A percentile compares a stretch with the other conserved stretches of the same genome.
Evolutionary conservation across 2,329 filamentous ascomycete species (phyloP).

Genomic region (Dendryphion nanum): DNA sequence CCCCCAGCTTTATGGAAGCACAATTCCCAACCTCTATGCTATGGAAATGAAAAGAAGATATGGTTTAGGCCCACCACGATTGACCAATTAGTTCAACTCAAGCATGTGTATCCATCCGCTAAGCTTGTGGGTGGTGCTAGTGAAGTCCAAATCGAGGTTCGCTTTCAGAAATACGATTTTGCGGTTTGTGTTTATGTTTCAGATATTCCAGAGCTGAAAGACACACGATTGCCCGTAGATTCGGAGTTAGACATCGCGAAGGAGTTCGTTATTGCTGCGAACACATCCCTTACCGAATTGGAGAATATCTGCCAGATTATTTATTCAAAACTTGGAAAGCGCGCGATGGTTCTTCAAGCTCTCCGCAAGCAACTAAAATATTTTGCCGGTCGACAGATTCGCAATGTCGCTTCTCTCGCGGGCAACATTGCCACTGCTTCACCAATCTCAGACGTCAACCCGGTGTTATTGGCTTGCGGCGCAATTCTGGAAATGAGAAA

Average conservation of each 20-base stretch:
- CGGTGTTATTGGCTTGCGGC: conserved; percentile 82
- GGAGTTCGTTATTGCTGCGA: conserved; percentile 76
- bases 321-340: conserved; percentile 46
- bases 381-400: conserved; percentile 90
- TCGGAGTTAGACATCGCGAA: conserved; percentile 23
- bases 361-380: conserved; percentile 92
- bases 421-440: conserved; percentile 92
- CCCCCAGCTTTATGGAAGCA: conserved; percentile 80
- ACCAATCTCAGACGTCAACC: conserved; percentile 92
- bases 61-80: conserved; percentile 90
- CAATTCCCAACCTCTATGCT: conserved; percentile 73
- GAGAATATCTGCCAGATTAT: conserved; percentile 79
- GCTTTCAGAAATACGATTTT: conserved; percentile 92
- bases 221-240: conserved; percentile 42
- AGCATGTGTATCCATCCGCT: conserved; percentile 77
- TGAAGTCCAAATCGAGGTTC: conserved; percentile 95
- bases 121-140: conserved; percentile 95
- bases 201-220: conserved; percentile 84
- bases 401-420: conserved; percentile 91
- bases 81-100: conserved; percentile 83
- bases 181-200: conserved; percentile 86
- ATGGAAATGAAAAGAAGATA: conserved; percentile 88
- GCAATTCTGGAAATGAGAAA: conserved; percentile 74
- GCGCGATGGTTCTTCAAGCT: conserved; percentile 48
- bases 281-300: conserved; percentile 85